These are phyloP conservation scores for Scytalidium lignicola DNA, from an alignment of 2,329 filamentous ascomycete species.

Conservation along the genomic window DNA sequence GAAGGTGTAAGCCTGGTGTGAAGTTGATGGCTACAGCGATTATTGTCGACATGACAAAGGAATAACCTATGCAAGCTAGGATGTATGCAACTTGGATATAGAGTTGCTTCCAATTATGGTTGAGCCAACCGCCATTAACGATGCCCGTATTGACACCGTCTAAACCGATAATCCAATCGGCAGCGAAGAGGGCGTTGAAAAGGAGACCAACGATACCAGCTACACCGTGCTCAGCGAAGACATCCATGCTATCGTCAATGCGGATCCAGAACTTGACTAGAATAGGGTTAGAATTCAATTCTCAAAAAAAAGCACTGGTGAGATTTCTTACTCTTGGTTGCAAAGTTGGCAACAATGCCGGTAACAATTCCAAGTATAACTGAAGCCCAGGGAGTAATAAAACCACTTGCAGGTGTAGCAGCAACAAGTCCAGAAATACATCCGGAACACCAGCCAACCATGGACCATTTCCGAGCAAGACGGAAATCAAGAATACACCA, in stretches of 20 bases:
- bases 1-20: slow-evolving; percentile 72
- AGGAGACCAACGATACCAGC: slow-evolving; percentile 65
- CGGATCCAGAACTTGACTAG: slow-evolving; percentile 42
- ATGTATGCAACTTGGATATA: slow-evolving; percentile 80
- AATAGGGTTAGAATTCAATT: slow-evolving; percentile 7
- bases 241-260: slow-evolving; percentile 68
- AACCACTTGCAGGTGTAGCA: slow-evolving; percentile 64
- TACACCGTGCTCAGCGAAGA: slow-evolving; percentile 67
- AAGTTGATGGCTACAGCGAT: slow-evolving; percentile 72
- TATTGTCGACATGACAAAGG: slow-evolving; percentile 68
- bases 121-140: slow-evolving; percentile 63
- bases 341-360: slow-evolving; percentile 64
- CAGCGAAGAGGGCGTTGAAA: slow-evolving; percentile 70
- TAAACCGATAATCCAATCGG: slow-evolving; percentile 65
- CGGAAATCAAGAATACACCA: slow-evolving; percentile 97
- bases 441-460: slow-evolving; percentile 69
- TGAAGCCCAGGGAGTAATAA: slow-evolving; percentile 62
- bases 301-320: neutral
- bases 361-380: slow-evolving; percentile 61
- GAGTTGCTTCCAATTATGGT: slow-evolving; percentile 68
- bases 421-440: slow-evolving; percentile 67
- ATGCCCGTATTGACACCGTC: slow-evolving; percentile 69
- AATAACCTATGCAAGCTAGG: slow-evolving; percentile 58
- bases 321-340: slow-evolving; percentile 47
- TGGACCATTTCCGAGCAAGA: slow-evolving; percentile 87